These are phyloP conservation scores for Aaosphaeria pasadenensis DNA, from an alignment of 2,329 filamentous ascomycete species.

Conservation along the genomic window DNA sequence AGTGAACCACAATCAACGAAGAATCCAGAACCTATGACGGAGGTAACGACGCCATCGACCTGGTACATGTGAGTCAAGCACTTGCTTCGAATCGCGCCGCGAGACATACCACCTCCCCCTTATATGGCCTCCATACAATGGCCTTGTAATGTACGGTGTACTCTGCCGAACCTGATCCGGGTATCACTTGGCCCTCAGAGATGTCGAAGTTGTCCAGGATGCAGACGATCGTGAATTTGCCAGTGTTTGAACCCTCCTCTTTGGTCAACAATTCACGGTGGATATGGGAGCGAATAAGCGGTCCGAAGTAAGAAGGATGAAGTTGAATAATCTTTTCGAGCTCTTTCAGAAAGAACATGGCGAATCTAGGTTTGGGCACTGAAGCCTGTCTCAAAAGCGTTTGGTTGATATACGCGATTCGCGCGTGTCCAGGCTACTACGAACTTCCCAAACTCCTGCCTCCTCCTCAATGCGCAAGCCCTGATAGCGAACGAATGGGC, in stretches of 20 bases:
- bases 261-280: slow-evolving; percentile 86
- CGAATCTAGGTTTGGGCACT: too few relatives aligned
- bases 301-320: slow-evolving; percentile 95
- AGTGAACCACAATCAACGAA: slow-evolving; percentile 80
- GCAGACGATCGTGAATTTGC: slow-evolving; percentile 95
- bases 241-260: slow-evolving; percentile 92
- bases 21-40: slow-evolving; percentile 88
- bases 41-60: slow-evolving; percentile 92
- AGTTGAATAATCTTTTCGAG: slow-evolving; percentile 92
- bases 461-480: too few relatives aligned
- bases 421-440: too few relatives aligned
- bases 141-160: slow-evolving; percentile 94
- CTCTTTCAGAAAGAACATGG: slow-evolving; percentile 98
- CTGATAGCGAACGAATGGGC: too few relatives aligned
- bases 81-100: not conserved
- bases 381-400: too few relatives aligned
- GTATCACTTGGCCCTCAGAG: slow-evolving; percentile 87
- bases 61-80: slow-evolving; percentile 35
- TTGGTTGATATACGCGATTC: too few relatives aligned
- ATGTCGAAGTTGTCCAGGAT: slow-evolving; percentile 97
- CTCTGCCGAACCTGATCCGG: slow-evolving; percentile 86
- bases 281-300: slow-evolving; percentile 88
- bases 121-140: slow-evolving; percentile 96
- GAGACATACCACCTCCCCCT: slow-evolving; percentile 84
- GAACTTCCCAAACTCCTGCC: too few relatives aligned